These are phyloP conservation scores for Sugiyamaella xylanicola DNA, from an alignment of 1,139 yeast species.

Conservation along the genomic window DNA sequence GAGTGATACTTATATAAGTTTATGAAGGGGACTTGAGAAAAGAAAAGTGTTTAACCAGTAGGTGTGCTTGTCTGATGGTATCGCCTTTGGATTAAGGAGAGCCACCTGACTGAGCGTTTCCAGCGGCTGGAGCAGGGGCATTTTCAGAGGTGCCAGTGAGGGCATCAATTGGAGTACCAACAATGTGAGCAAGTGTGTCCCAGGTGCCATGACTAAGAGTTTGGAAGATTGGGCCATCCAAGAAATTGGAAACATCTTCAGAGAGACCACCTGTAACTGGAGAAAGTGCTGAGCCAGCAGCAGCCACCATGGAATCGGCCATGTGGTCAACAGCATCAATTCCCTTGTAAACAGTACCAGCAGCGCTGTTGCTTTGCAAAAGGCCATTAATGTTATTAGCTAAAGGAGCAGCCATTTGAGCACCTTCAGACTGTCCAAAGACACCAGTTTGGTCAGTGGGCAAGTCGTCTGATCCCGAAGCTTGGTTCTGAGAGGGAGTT, in stretches of 20 bases:
- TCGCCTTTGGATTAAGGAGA: not conserved
- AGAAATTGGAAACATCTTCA: conserved; percentile 19
- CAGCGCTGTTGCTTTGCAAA: conserved; percentile 8
- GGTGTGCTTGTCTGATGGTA: too few species aligned
- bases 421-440: conserved; percentile 11
- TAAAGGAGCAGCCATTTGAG: conserved; percentile 17
- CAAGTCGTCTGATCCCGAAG: not conserved
- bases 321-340: conserved; percentile 18
- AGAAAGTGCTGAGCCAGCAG: conserved; percentile 9
- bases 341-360: conserved; percentile 14
- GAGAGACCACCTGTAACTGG: conserved; percentile 10
- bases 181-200: conserved; percentile 17
- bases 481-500: not conserved
- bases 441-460: not conserved
- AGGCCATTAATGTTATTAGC: conserved; percentile 12
- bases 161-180: conserved; percentile 20
- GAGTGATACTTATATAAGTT: too few species aligned
- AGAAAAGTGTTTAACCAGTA: not conserved
- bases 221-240: conserved; percentile 25
- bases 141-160: conserved; percentile 9
- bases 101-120: not conserved
- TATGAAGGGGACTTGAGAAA: not conserved
- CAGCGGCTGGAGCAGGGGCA: not conserved
- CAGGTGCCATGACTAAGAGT: conserved; percentile 24
- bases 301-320: conserved; percentile 13